Evolutionary conservation across 169 alveolate species (phyloP), one percentile per base, ranked within the genome.

Genomic region (Babesia bigemina): DNA sequence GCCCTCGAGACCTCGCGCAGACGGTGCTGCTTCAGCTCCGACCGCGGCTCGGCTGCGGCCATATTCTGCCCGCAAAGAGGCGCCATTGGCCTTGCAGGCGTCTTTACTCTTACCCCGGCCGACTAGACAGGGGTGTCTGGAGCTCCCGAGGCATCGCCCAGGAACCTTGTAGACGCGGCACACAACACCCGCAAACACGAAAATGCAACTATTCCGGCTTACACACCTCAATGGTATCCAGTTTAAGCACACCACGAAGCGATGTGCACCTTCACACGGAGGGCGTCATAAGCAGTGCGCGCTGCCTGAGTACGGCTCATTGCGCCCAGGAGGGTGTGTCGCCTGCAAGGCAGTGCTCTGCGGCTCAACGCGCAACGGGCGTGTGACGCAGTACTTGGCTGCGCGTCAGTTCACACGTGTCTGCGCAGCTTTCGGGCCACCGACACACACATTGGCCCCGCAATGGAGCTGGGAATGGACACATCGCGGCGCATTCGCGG

Each of bases 291-390:
- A 2, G 39, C 39, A 33, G 39, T 33, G 39, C 39, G 39, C 39
- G 39, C 2, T 33, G 39, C 39, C 42, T 61, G 42, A 21, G 55
- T 33, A 50, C 70, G 50, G 70, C 70, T 33, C 70, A 50, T 19
- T 53, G 14, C 17, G 55, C 26, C 14, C 4, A 21, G 12, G 42
- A 10, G 44, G 76, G 52, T 49, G 63, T 67, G 76, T 44, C 76
- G 53, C 28, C 76, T 67, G 76, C 76, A 67, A 67, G 29, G 44
- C 76, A 67, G 76, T 67, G 76, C 76, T 67, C 66, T 16, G 48
- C 36, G 67, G n/a, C 63, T 11, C 39, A 55, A 14, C 26, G 42
- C 56, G 56, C 55, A 12, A 10, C 22, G 9, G 19, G 29, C 26
- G 56, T 36, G 56, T 61, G 61, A 26, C 22, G 28, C 16, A 1